phyloP scores from a whole-genome alignment of 371 early-diverging fungal species.

The Mortierella sp. region DNA sequence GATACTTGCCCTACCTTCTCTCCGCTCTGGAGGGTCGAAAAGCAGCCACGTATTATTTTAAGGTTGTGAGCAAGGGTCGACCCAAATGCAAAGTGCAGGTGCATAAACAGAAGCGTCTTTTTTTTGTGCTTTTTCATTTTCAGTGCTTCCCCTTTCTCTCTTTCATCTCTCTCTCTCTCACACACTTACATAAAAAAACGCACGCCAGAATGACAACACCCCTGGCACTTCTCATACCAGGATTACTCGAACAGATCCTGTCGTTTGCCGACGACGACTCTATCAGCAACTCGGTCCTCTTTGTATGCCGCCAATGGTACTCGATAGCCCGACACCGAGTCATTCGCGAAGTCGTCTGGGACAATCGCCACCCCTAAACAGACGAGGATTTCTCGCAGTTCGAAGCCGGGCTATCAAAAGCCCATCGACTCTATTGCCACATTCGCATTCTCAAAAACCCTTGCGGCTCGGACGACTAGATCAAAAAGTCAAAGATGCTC shows the following conservation, averaged over 20 bases:
- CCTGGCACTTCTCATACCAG: neutral
- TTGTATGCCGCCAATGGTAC: neutral
- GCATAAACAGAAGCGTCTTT: too few species aligned
- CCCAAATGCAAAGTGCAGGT: too few species aligned
- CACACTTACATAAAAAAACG: neutral
- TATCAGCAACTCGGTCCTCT: neutral
- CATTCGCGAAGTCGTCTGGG: neutral
- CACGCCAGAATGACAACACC: neutral
- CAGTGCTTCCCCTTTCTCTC: neutral
- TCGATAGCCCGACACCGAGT: neutral
- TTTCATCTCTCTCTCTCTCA: neutral
- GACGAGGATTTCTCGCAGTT: neutral
- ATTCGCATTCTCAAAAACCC: too few species aligned
- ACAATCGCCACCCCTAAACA: neutral
- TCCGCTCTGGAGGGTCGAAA: too few species aligned
- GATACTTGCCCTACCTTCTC: too few species aligned
- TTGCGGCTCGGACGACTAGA: too few species aligned
- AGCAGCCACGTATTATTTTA: too few species aligned
- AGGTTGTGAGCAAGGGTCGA: too few species aligned
- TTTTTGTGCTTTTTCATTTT: too few species aligned
- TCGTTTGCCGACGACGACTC: neutral
- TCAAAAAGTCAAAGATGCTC: too few species aligned
- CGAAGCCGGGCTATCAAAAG: neutral
- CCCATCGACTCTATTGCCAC: neutral
- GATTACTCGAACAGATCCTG: neutral